Evolutionary conservation across 139 green algal species (phyloP).

Genomic region (Yamagishiella unicocca): DNA sequence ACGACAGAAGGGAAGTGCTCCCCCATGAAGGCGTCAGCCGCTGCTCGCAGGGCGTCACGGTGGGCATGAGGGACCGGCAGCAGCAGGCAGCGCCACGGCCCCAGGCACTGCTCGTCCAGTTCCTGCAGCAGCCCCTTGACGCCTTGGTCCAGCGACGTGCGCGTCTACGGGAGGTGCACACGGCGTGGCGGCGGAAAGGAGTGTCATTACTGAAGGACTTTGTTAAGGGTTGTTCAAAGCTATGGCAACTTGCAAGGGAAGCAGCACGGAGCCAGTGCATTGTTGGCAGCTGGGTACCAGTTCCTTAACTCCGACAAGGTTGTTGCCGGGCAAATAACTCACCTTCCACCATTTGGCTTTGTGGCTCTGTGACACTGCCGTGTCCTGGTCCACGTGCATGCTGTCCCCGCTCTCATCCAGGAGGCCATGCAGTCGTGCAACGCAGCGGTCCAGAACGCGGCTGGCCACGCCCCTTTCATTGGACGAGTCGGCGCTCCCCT

Average conservation of each 20-base stretch:
- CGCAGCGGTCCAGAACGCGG: background rate
- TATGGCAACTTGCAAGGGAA: no score
- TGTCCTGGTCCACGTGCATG: conserved; percentile 62
- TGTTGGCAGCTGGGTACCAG: no score
- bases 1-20: conserved; percentile 37
- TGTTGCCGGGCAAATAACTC: background rate
- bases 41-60: background rate
- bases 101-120: conserved; percentile 75
- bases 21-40: conserved; percentile 26
- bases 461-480: background rate
- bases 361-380: conserved; percentile 29
- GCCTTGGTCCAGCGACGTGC: conserved; percentile 69
- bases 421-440: conserved; percentile 60
- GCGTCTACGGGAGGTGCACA: conserved; percentile 36
- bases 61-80: conserved; percentile 10
- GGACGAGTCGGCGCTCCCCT: background rate
- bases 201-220: no score
- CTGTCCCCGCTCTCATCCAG: conserved; percentile 71
- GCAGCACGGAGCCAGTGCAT: no score
- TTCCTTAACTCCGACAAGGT: background rate
- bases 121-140: conserved; percentile 67
- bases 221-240: no score
- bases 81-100: conserved; percentile 74
- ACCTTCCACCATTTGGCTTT: conserved; percentile 65
- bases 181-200: background rate